Percentiles rank a stretch among this genome's conserved stretches.
Conservation (phyloP, 116 monocot species). For the Phalaenopsis hybrid region DNA sequence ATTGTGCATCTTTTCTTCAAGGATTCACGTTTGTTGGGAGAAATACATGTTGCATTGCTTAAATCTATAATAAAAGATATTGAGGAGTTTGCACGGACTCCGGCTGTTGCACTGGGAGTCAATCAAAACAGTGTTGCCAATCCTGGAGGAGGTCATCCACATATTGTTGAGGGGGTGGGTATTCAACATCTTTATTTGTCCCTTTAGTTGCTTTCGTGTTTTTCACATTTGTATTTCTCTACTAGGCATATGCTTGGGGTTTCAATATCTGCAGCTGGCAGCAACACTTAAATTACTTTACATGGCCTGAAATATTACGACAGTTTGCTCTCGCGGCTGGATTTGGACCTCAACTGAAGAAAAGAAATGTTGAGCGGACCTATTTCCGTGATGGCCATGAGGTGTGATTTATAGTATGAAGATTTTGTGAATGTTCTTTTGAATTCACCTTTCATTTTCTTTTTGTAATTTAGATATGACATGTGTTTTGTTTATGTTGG, state of each 20-base stretch:
- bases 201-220: conserved; percentile 6
- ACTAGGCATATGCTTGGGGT: conserved; percentile 93
- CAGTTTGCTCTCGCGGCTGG: conserved; percentile 92
- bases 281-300: conserved; percentile 59
- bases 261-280: conserved; percentile 88
- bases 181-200: neutral
- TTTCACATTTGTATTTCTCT: conserved; percentile 10
- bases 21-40: conserved; percentile 80
- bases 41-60: conserved; percentile 70
- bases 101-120: conserved; percentile 46
- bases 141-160: conserved; percentile 89
- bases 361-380: conserved; percentile 37
- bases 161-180: conserved; percentile 81
- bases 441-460: neutral
- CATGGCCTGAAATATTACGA: conserved; percentile 92
- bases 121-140: conserved; percentile 74
- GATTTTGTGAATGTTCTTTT: neutral
- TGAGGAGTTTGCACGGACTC: conserved; percentile 87
- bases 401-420: conserved; percentile 19
- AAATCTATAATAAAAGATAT: conserved; percentile 90
- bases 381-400: conserved; percentile 76
- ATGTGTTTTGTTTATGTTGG: neutral
- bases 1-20: conserved; percentile 10
- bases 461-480: neutral
- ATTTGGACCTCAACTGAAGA: conserved; percentile 82